Evolutionary conservation across 2,329 filamentous ascomycete genomes (phyloP), one percentile per base, ranked within the genome.

Genomic region (Nothomitra cinnamomea): DNA sequence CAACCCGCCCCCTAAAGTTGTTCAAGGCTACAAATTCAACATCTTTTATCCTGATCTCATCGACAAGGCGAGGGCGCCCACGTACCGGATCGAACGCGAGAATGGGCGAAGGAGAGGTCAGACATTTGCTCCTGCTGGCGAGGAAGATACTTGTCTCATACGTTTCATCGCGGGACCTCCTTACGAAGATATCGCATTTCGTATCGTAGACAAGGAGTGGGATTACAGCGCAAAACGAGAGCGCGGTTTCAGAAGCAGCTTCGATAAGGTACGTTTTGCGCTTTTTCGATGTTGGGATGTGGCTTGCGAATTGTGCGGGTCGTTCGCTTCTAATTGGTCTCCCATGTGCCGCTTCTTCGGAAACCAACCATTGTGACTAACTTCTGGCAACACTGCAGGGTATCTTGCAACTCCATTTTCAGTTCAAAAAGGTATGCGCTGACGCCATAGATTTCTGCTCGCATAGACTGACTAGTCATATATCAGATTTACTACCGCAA

Each of bases 1-100:
- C 65, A 95, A 96, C 63, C 92, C 92, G 1, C 92, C 92, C 1
- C 92, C 92, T 24, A 95, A 95, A 69, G 90, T 98, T 5, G 92
- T 98, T 10, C 92, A 98, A 66, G 92, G 92, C 54, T 98, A 98
- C 75, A 95, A 94, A 67, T 98, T 98, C 76, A 96, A 98, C 70
- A 90, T 98, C 52, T 98, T 98, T 70, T 98, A 98, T 64, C 92
- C 92, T 0, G 92, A 98, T 61, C 79, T 98, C 32, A 87, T 96
- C 62, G 89, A 96, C 71, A 94, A 90, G 70, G 80, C 83, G 32
- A 95, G 89, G 68, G 89, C 92, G 1, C 92, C 92, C 8, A 96
- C 89, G 0, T 98, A 94, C 70, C 87, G 87, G 65, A 96, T 98
- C 59, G 87, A 95, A 63, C 83, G 92, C 41, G 92, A 96, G 68